Evolutionary conservation across 768 basidiomycete species (phyloP), one percentile per base, ranked within the genome.

Genomic region (Epithele typhae): DNA sequence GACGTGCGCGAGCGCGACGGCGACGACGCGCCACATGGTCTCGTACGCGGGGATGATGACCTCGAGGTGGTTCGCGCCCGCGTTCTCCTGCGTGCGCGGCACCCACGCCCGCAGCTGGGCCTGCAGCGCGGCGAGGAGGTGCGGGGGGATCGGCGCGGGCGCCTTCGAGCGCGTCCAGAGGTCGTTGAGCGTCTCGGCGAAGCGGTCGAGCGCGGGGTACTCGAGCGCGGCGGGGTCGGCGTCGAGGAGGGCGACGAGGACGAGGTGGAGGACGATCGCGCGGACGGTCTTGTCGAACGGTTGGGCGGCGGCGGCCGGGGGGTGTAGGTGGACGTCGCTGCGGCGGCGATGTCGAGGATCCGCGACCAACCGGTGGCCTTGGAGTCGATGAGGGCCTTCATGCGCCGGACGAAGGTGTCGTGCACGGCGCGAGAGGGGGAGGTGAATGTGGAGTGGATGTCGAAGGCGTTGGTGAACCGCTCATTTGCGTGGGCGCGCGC

Each of bases 1-100:
- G 12, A 68, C 61, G 40, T 72, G 62, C 1, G 74, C 71, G 0
- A 75, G 57, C 0, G 65, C 55, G 5, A 65, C 63, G 1, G 81
- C 80, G 42, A 79, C 65, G 18, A 82, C 71, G 11, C 79, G 72
- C 82, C 82, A 83, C 37, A 82, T 61, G 0, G 76, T 77, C 56
- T 84, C 82, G 68, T 78, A 84, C 1, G 75, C 63, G 0, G 81
- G 81, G 36, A 83, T 70, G 45, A 84, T 67, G 46, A 70, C 70
- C 37, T 81, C 69, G 14, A 82, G 59, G 0, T 76, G 73, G 32
- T 73, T 68, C 1, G 64, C 61, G 41, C 64, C 68, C n/a, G n/a
- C n/a, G n/a, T n/a, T n/a, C n/a, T n/a, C n/a, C n/a, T n/a, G n/a
- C n/a, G n/a, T n/a, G 4, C 23, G 47, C 1, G 73, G 68, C 19